Base-by-base conservation (phyloP, 345 rosid genomes). In the Stellera chamaejasme region DNA sequence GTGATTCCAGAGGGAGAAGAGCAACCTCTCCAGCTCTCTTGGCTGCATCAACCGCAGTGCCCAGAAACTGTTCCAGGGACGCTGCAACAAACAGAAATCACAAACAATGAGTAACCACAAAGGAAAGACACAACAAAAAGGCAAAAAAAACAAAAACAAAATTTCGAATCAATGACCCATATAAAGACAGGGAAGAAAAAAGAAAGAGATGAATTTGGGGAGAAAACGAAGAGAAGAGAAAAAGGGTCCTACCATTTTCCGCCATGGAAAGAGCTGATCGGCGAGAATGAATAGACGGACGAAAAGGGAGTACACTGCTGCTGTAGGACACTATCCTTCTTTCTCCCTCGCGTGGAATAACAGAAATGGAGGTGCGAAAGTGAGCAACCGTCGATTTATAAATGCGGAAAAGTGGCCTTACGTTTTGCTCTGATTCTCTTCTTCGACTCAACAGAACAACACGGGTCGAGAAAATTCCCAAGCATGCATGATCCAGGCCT, bases 41-140 rank as follows among this genome's bases (percentile, higher is more conserved):
- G 16, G 97, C 97, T 26, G 99, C 97, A 58, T 84, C 97, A 59
- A 81, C 73, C 36, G 97, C 96, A n/a, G 88, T 66, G 45, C 69
- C 73, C 68, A 89, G 60, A 70, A 75, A 89, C 69, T 62, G 69
- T 50, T 72, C 75, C 50, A 79, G 69, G 45, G 78, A 82, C 80
- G 68, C 96, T 88, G 60, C 51, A 67, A 58, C 14, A 50, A 55
- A 27, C 58, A 47, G 50, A 46, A 28, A 19, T 23, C n/a, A 42
- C 15, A 5, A 3, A 12, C 50, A 13, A 52, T 52, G 42, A 52
- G 10, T 10, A 15, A 36, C 10, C 3, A 32, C 3, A 27, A 27
- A 57, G 23, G 13, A 8, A 39, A 54, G 5, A 19, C 23, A 1
- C 23, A 10, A 46, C 16, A 3, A 45, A 2, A 44, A 50, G 43